phyloP scores from a whole-genome alignment of 2,329 filamentous ascomycete genomes.

The Trichoderma sp. region DNA sequence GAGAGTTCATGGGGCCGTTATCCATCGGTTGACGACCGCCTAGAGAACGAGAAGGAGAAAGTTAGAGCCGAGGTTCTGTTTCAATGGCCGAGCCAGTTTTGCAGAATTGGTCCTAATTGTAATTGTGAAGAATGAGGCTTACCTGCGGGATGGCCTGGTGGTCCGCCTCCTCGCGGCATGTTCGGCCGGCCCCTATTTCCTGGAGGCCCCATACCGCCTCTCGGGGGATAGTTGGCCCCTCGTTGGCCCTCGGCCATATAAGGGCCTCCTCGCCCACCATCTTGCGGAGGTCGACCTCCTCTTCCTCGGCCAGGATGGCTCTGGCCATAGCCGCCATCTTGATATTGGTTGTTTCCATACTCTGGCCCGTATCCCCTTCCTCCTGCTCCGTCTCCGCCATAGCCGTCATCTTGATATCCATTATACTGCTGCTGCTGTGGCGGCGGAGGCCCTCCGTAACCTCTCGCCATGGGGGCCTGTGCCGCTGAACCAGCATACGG shows the following conservation, averaged over 20 bases:
- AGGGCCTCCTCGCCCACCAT: slow-evolving; percentile 50
- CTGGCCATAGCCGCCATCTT: slow-evolving; percentile 52
- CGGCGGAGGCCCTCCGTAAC: slow-evolving; percentile 38
- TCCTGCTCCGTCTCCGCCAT: slow-evolving; percentile 44
- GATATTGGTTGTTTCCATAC: slow-evolving; percentile 46
- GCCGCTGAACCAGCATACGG: slow-evolving; percentile 54
- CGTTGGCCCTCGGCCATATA: slow-evolving; percentile 41
- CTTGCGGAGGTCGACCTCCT: slow-evolving; percentile 48
- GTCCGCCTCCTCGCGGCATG: slow-evolving; percentile 45
- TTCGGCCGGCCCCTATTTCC: slow-evolving; percentile 36
- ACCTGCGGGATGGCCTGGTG: slow-evolving; percentile 49
- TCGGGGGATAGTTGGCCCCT: slow-evolving; percentile 45
- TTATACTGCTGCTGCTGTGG: slow-evolving; percentile 50
- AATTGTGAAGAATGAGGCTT: slow-evolving; percentile 33
- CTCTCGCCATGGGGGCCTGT: slow-evolving; percentile 47
- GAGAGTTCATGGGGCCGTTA: slow-evolving; percentile 39
- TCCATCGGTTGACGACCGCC: slow-evolving; percentile 41
- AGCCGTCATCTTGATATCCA: slow-evolving; percentile 51
- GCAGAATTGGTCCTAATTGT: background rate
- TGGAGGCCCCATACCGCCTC: slow-evolving; percentile 37
- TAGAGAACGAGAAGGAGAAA: background rate
- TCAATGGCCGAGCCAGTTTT: background rate
- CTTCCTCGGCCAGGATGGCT: slow-evolving; percentile 47
- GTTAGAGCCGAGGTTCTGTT: background rate
- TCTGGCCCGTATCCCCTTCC: slow-evolving; percentile 41